phyloP scores from a whole-genome alignment of 164 flowering plant species.

The Dillenia turbinata region DNA sequence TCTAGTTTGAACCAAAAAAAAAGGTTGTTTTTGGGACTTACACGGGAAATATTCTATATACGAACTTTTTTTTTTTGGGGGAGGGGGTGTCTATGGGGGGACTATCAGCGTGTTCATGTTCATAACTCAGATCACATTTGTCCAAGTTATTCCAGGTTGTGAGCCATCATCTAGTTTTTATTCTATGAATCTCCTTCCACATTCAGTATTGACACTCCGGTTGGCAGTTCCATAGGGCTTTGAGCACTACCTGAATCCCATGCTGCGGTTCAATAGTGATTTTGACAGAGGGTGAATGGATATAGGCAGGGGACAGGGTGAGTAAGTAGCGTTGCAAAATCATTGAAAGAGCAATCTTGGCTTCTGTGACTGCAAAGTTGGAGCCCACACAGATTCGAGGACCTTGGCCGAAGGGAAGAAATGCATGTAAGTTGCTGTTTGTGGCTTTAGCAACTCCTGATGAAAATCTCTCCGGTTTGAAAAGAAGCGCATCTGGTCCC shows the following conservation, averaged over 20 bases:
- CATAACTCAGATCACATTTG: too few species aligned
- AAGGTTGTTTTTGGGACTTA: too few species aligned
- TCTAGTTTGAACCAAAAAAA: too few species aligned
- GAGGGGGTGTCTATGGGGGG: too few species aligned
- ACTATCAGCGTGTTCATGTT: too few species aligned
- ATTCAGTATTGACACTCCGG: too few species aligned
- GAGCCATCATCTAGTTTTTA: too few species aligned
- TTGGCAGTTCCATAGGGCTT: too few species aligned
- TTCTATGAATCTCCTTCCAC: too few species aligned
- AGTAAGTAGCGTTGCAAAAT: slow-evolving; percentile 4
- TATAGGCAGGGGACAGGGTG: slow-evolving; percentile 5
- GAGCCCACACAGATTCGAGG: slow-evolving; percentile 7
- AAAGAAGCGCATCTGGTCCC: slow-evolving; percentile 9
- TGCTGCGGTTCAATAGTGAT: slow-evolving; percentile 1
- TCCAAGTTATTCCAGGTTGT: too few species aligned
- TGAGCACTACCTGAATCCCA: slow-evolving; percentile 1
- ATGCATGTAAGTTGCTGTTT: not conserved
- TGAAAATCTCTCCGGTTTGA: slow-evolving; percentile 10
- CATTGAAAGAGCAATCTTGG: slow-evolving; percentile 8
- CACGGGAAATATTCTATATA: too few species aligned
- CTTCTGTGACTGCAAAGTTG: slow-evolving; percentile 6
- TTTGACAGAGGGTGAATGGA: slow-evolving; percentile 2
- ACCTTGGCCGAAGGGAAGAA: slow-evolving; percentile 3
- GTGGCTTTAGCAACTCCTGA: slow-evolving; percentile 8
- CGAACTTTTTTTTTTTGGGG: too few species aligned